Evolutionary conservation across 345 rosid genomes (phyloP).

Genomic region (Populus euphratica): DNA sequence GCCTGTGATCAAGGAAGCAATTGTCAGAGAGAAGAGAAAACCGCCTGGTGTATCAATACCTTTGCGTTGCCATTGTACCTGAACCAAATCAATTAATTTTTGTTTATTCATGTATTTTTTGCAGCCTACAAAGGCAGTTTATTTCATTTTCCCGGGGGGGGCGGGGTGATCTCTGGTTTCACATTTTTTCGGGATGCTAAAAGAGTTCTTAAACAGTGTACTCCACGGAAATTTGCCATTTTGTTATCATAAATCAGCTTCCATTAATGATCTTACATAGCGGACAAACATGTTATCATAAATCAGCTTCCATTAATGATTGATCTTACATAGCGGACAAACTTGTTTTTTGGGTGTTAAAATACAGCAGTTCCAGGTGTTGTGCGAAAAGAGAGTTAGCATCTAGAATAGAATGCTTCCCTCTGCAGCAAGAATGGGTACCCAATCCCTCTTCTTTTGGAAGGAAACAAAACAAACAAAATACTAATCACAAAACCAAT

Average conservation of each 20-base stretch:
- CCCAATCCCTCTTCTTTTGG: conserved; percentile 48
- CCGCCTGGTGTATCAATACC: conserved; percentile 63
- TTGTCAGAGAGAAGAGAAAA: conserved; percentile 64
- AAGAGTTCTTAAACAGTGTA: neutral
- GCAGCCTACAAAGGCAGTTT: neutral
- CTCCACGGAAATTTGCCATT: neutral
- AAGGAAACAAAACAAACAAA: conserved; percentile 41
- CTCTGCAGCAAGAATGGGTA: conserved; percentile 40
- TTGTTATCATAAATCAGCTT: neutral
- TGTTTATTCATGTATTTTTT: neutral
- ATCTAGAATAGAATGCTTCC: conserved; percentile 31
- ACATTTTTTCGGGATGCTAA: neutral
- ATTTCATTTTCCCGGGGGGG: neutral
- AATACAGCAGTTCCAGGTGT: neutral
- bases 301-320: neutral
- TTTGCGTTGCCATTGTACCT: conserved; percentile 79
- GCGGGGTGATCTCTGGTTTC: neutral
- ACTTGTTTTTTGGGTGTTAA: too few species aligned
- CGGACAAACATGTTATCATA: too few species aligned
- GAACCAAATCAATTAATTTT: conserved; percentile 8
- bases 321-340: too few species aligned
- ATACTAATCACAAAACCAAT: conserved; percentile 37
- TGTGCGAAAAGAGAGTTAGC: neutral
- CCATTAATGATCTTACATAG: too few species aligned
- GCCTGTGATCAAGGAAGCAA: conserved; percentile 70